Conservation (phyloP, 768 basidiomycete species). For the Mycena haematopus region DNA sequence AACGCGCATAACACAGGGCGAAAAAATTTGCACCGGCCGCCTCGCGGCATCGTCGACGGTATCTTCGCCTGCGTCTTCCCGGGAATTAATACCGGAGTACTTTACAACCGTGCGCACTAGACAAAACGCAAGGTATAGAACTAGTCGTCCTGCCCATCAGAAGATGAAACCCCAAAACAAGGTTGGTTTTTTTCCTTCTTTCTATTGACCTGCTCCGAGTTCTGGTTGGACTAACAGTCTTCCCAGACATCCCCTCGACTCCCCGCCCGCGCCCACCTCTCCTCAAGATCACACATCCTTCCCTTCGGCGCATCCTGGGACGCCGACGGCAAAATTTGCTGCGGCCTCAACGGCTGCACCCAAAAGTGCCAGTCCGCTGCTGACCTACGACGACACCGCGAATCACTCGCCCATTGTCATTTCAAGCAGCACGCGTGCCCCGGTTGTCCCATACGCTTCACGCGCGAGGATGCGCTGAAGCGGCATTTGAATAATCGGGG, state of each 20-base stretch:
- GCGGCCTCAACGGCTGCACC: constrained; percentile 5
- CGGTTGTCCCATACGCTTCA: background rate
- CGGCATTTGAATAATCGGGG: background rate
- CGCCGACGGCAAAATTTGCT: background rate
- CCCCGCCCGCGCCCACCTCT: too few relatives aligned
- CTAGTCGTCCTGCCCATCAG: too few relatives aligned
- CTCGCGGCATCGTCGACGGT: too few relatives aligned
- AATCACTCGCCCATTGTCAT: constrained; percentile 9
- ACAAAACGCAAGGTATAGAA: too few relatives aligned
- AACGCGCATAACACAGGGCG: background rate
- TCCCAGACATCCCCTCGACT: too few relatives aligned
- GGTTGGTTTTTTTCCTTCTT: too few relatives aligned
- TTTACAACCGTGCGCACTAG: too few relatives aligned
- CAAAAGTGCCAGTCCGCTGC: background rate
- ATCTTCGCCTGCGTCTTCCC: background rate
- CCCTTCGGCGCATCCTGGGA: constrained; percentile 1
- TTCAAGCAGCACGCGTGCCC: background rate
- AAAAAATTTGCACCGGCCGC: background rate
- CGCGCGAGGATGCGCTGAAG: background rate
- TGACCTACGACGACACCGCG: constrained; percentile 14
- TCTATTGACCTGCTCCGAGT: too few relatives aligned
- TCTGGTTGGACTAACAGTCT: too few relatives aligned
- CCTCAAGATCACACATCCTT: background rate
- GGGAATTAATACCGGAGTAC: background rate
- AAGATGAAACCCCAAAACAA: too few relatives aligned